phyloP scores from a whole-genome alignment of 768 basidiomycete species.

The Coprinopsis strossmayeri region DNA sequence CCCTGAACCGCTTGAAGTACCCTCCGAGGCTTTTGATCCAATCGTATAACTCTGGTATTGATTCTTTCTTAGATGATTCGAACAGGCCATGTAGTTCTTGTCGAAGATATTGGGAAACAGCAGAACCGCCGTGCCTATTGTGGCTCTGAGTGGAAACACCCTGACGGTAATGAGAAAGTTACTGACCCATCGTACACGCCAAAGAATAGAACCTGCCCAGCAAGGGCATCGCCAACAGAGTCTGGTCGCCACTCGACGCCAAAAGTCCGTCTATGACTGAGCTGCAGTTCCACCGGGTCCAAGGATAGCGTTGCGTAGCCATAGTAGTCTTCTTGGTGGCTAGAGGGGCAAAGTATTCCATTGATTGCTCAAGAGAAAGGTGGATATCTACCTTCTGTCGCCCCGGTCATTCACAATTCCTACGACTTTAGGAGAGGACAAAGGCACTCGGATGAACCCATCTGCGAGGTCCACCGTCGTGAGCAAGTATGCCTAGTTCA shows the following conservation, averaged over 20 bases:
- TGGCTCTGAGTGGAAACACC: slow-evolving; percentile 7
- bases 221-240: slow-evolving; percentile 43
- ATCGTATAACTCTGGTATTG: slow-evolving; percentile 67
- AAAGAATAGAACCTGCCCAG: slow-evolving; percentile 76
- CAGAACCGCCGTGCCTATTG: slow-evolving; percentile 84
- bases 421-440: slow-evolving; percentile 72
- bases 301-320: slow-evolving; percentile 71
- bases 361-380: not conserved
- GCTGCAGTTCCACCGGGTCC: slow-evolving; percentile 65
- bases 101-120: slow-evolving; percentile 78
- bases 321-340: slow-evolving; percentile 88
- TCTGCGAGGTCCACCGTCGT: slow-evolving; percentile 37
- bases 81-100: slow-evolving; percentile 83
- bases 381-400: slow-evolving; percentile 49
- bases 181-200: slow-evolving; percentile 89
- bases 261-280: slow-evolving; percentile 55
- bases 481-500: too few relatives aligned
- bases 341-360: slow-evolving; percentile 23
- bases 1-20: slow-evolving; percentile 85
- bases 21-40: slow-evolving; percentile 81
- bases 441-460: slow-evolving; percentile 60
- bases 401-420: slow-evolving; percentile 74
- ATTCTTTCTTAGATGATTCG: slow-evolving; percentile 65
- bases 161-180: slow-evolving; percentile 5
- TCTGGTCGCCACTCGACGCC: slow-evolving; percentile 70